Evolutionary conservation across 2,329 filamentous ascomycete species (phyloP).

Genomic region (Stagonosporopsis chrysanthemi): DNA sequence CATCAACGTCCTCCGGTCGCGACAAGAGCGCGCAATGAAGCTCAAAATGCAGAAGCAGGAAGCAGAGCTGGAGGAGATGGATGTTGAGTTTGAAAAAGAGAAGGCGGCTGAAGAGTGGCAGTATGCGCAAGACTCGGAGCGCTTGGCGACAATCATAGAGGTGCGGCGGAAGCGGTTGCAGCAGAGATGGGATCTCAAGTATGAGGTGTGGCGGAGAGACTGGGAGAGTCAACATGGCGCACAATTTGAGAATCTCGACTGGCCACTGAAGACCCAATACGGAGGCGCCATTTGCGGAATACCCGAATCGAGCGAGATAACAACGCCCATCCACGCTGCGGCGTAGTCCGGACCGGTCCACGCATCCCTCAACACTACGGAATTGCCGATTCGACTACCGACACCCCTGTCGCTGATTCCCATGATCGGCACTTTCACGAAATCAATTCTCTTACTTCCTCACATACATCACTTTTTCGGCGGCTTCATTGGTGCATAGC

Average conservation of each 20-base stretch:
- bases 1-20: slow-evolving; percentile 57
- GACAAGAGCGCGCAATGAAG: slow-evolving; percentile 52
- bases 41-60: slow-evolving; percentile 50
- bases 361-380: slow-evolving; percentile 4
- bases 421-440: slow-evolving; percentile 8
- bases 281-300: slow-evolving; percentile 23
- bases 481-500: slow-evolving; percentile 16
- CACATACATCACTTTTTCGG: background rate
- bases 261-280: slow-evolving; percentile 33
- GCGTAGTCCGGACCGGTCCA: slow-evolving; percentile 19
- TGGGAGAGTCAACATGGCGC: slow-evolving; percentile 42
- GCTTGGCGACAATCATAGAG: slow-evolving; percentile 45
- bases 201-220: slow-evolving; percentile 49
- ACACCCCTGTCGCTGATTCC: slow-evolving; percentile 8
- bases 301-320: slow-evolving; percentile 33
- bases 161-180: slow-evolving; percentile 42
- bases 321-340: slow-evolving; percentile 26
- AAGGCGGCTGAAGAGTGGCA: slow-evolving; percentile 43
- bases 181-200: slow-evolving; percentile 51
- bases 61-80: slow-evolving; percentile 48
- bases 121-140: slow-evolving; percentile 44
- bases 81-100: slow-evolving; percentile 43
- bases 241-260: slow-evolving; percentile 41
- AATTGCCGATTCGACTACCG: slow-evolving; percentile 15
- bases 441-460: slow-evolving; percentile 1